These are phyloP conservation scores for Echium plantagineum DNA, from an alignment of 257 asterid species.

Conservation along the genomic window DNA sequence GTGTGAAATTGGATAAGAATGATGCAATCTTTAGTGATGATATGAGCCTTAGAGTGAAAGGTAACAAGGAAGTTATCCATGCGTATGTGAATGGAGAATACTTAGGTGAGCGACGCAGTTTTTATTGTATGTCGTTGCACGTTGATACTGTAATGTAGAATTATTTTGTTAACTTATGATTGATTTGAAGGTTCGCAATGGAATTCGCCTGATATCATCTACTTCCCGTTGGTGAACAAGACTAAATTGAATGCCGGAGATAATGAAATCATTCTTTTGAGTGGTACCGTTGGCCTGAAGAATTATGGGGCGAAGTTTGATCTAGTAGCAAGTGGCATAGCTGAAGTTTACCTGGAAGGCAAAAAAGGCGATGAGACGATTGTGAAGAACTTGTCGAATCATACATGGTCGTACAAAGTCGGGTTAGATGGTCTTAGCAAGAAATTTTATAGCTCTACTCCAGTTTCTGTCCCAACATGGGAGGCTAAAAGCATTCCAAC, in stretches of 20 bases:
- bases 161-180: no score
- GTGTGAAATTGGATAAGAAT: conserved; percentile 29
- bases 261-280: conserved; percentile 48
- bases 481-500: conserved; percentile 24
- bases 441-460: conserved; percentile 1
- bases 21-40: conserved; percentile 35
- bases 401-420: conserved; percentile 47
- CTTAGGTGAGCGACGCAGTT: conserved; percentile 25
- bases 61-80: conserved; percentile 50
- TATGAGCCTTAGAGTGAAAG: conserved; percentile 40
- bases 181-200: conserved; percentile 35
- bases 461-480: conserved; percentile 23
- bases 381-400: conserved; percentile 39
- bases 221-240: conserved; percentile 25
- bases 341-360: conserved; percentile 42
- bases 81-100: conserved; percentile 48
- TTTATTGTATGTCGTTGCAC: no score
- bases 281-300: conserved; percentile 51
- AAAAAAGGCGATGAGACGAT: conserved; percentile 40
- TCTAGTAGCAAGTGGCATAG: conserved; percentile 21
- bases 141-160: not conserved
- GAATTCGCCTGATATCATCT: conserved; percentile 22
- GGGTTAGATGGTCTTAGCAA: conserved; percentile 36
- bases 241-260: conserved; percentile 31
- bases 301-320: conserved; percentile 57